These are phyloP conservation scores for Calcarisporium arbuscula DNA, from an alignment of 2,329 filamentous ascomycete genomes.

Conservation along the genomic window DNA sequence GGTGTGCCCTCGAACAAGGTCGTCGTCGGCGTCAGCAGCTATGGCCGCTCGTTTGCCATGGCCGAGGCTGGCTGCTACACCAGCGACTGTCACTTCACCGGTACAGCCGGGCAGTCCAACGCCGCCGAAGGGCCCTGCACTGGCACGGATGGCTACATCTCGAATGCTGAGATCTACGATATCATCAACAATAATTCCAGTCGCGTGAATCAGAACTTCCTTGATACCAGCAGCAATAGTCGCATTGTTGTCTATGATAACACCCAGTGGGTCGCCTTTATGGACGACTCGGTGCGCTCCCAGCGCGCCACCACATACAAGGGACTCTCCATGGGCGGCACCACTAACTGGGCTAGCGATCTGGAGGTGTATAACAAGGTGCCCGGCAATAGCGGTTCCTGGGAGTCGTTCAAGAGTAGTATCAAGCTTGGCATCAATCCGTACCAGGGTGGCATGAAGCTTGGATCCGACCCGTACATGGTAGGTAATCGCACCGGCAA, in stretches of 20 bases:
- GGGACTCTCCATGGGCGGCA: constrained; percentile 22
- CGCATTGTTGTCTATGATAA: constrained; percentile 18
- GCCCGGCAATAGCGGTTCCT: too few species aligned
- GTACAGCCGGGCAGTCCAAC: constrained; percentile 14
- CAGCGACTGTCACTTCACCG: constrained; percentile 18
- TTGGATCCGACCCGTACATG: constrained; percentile 14
- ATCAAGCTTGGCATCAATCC: too few species aligned
- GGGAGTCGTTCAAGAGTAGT: too few species aligned
- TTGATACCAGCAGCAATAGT: constrained; percentile 16
- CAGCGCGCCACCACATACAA: constrained; percentile 13
- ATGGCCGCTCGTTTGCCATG: constrained; percentile 23
- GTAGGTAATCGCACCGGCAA: constrained; percentile 13
- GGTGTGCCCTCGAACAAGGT: constrained; percentile 25
- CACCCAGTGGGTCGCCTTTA: constrained; percentile 23
- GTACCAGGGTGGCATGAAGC: too few species aligned
- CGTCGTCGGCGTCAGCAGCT: constrained; percentile 21
- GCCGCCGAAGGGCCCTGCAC: constrained; percentile 21
- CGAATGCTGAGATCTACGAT: constrained; percentile 21
- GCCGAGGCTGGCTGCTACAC: constrained; percentile 17
- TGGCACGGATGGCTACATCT: constrained; percentile 16
- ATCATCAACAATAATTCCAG: constrained; percentile 18
- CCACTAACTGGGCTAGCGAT: constrained; percentile 24
- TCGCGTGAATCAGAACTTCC: constrained; percentile 9
- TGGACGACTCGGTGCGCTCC: constrained; percentile 19
- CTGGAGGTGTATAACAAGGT: too few species aligned